phyloP scores from a whole-genome alignment of 139 green algal species.

The Limnomonas spitsbergensis region DNA sequence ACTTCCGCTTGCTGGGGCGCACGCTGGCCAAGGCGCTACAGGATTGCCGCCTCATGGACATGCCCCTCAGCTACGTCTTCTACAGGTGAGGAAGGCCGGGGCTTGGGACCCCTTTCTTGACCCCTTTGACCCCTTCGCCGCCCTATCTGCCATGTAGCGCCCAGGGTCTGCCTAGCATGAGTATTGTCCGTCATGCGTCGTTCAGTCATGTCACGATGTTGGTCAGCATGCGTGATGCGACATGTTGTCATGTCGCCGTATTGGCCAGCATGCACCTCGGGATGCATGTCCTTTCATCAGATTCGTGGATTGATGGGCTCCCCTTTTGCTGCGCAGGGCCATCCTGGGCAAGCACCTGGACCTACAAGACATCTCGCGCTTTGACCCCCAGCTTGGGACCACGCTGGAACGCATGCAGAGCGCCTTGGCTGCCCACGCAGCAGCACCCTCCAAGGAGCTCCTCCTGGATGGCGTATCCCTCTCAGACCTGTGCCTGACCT shows the following conservation, averaged over 20 bases:
- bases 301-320: no score
- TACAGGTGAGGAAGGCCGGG: slow-evolving; percentile 66
- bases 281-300: no score
- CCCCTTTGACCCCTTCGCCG: no score
- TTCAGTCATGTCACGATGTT: no score
- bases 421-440: neutral
- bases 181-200: no score
- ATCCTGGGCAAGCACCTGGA: slow-evolving; percentile 59
- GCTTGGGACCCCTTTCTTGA: no score
- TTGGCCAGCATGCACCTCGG: no score
- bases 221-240: no score
- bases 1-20: slow-evolving; percentile 85
- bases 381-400: slow-evolving; percentile 73
- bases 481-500: slow-evolving; percentile 91
- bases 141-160: no score
- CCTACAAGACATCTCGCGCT: slow-evolving; percentile 66
- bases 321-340: no score
- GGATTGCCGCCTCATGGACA: slow-evolving; percentile 88
- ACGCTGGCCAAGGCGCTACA: slow-evolving; percentile 89
- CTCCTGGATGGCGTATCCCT: slow-evolving; percentile 73
- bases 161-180: no score
- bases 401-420: slow-evolving; percentile 60
- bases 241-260: no score
- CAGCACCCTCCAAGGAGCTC: slow-evolving; percentile 30
- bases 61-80: slow-evolving; percentile 83